These are phyloP conservation scores for Oryza rufipogon DNA, from an alignment of 176 grass and related monocot genomes.

Conservation along the genomic window DNA sequence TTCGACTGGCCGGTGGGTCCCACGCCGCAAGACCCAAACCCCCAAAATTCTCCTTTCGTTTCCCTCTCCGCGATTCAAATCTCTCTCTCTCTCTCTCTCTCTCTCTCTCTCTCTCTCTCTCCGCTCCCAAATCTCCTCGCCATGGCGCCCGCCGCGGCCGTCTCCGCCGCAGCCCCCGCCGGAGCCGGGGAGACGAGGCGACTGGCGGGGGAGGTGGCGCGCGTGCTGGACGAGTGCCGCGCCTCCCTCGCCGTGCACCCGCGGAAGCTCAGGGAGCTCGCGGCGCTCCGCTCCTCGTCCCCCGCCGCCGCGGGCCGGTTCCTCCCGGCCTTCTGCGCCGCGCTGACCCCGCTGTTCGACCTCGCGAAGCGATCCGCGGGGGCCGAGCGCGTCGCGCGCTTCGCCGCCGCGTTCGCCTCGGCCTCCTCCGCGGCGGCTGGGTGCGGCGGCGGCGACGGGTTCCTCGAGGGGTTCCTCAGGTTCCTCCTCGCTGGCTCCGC, in stretches of 20 bases:
- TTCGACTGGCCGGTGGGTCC: neutral
- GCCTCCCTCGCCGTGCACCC: slow-evolving; percentile 70
- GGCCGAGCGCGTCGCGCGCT: slow-evolving; percentile 67
- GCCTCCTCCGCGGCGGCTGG: neutral
- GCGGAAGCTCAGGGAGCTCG: slow-evolving; percentile 79
- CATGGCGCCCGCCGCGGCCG: slow-evolving; percentile 40
- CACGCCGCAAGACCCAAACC: too few relatives aligned
- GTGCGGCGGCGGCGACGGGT: slow-evolving; percentile 30
- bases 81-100: neutral
- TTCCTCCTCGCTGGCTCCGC: slow-evolving; percentile 63
- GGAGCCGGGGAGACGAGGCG: slow-evolving; percentile 42
- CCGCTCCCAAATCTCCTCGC: neutral
- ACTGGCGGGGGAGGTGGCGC: slow-evolving; percentile 52
- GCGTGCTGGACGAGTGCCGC: slow-evolving; percentile 73
- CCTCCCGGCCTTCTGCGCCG: slow-evolving; percentile 61
- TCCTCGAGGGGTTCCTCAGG: slow-evolving; percentile 79
- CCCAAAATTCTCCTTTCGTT: neutral
- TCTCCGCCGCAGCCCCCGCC: neutral
- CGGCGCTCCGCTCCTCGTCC: slow-evolving; percentile 50
- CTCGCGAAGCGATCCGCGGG: slow-evolving; percentile 45
- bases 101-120: neutral
- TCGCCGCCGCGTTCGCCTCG: slow-evolving; percentile 57
- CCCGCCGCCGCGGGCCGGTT: slow-evolving; percentile 42
- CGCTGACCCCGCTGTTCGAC: slow-evolving; percentile 75
- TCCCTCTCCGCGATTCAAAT: slow-evolving; percentile 46